A percentile compares a stretch with the other conserved stretches of the same genome.
Evolutionary conservation across 2,329 filamentous ascomycete genomes (phyloP).

Genomic region (Verticillium klebahnii): DNA sequence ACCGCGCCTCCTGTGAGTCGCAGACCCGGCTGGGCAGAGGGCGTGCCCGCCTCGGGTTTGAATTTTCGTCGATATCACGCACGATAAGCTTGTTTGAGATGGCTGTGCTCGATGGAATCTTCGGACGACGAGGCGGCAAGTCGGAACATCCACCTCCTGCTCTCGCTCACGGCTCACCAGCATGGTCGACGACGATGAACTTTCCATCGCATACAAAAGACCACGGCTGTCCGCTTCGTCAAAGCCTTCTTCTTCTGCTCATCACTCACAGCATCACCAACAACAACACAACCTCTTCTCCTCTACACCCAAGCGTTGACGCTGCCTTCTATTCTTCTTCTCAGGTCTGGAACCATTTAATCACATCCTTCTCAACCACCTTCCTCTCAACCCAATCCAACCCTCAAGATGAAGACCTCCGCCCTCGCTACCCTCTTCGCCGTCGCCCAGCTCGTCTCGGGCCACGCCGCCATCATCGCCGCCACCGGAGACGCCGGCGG

Average conservation of each 20-base stretch:
- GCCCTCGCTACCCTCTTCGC: constrained; percentile 44
- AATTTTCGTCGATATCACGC: background rate
- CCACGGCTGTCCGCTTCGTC: background rate
- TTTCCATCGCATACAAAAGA: background rate
- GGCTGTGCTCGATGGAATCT: background rate
- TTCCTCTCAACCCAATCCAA: background rate
- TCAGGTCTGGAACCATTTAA: constrained; percentile 8
- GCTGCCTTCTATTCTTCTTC: background rate
- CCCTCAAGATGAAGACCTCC: constrained; percentile 25
- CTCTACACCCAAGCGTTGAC: background rate
- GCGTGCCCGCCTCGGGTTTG: background rate
- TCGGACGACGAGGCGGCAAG: background rate
- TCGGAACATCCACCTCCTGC: background rate
- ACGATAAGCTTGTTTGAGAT: background rate
- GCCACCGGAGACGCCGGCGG: constrained; percentile 55
- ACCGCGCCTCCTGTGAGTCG: background rate
- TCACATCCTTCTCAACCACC: background rate
- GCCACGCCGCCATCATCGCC: constrained; percentile 55
- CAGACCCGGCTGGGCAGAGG: background rate
- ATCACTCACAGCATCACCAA: background rate
- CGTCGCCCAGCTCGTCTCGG: constrained; percentile 50
- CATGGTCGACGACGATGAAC: background rate
- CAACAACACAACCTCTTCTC: background rate
- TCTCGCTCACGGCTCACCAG: background rate
- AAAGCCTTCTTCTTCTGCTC: background rate